Evolutionary conservation across 148 eudicot genomes (phyloP), one percentile per base, ranked within the genome.

Genomic region (Fagopyrum esculentum): DNA sequence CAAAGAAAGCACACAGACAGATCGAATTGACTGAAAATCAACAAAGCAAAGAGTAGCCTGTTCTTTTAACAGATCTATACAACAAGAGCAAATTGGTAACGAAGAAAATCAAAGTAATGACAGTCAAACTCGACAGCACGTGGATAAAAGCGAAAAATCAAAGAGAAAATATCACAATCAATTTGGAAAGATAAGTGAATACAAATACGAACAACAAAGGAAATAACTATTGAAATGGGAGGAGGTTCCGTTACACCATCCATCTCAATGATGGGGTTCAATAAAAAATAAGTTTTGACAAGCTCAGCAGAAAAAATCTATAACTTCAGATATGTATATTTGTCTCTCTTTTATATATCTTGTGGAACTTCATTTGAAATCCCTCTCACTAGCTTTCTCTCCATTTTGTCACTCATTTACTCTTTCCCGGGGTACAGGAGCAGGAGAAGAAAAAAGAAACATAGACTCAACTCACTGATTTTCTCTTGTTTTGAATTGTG

Each of bases 191-290:
- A 12, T 35, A 70, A 17, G 11, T 29, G 17, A 70, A 35, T 35
- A 74, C 52, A 12, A 71, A 45, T 30, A 71, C 73, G 6, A 45
- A 44, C 11, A 16, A 3, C 17, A 40, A 8, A 46, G 10, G 74
- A 57, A 12, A 11, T 44, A 44, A 22, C 4, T 45, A 72, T 10
- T 44, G 77, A 80, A 29, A 48, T 43, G n/a, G 19, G 56, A 48
- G 45, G 13, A n/a, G 16, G 17, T 55, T 22, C 26, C 26, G 26
- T 22, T 22, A 22, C 26, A 22, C 94, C 97, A 48, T 89, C 97
- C 97, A 92, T 92, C 85, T 92, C 97, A 48, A 92, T 94, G 85
- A 92, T 92, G 85, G 97, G 97, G 80, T 88, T 89, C 40, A 35
- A 35, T 35, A 35, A 35, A 35, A 1, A 1, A 22, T 22, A 35